Evolutionary conservation across 805 yeast genomes (phyloP).

Genomic region (Candida ulmi): DNA sequence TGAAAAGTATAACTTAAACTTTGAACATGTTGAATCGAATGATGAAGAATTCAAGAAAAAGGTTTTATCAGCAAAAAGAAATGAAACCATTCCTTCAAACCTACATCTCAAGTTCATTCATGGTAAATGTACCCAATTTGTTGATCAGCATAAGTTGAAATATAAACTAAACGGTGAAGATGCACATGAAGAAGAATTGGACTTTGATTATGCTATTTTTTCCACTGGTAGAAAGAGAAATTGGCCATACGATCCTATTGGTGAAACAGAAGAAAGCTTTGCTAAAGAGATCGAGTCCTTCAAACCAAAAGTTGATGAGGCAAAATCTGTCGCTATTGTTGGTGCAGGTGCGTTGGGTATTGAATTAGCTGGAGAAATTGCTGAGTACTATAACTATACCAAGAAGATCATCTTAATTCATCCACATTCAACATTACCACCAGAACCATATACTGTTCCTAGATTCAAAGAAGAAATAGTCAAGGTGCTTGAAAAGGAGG

Average conservation of each 20-base stretch:
- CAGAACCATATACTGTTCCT: constrained; percentile 26
- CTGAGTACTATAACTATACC: constrained; percentile 27
- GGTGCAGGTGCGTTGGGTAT: constrained; percentile 53
- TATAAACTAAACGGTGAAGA: constrained; percentile 18
- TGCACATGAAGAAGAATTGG: constrained; percentile 16
- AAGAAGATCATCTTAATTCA: constrained; percentile 35
- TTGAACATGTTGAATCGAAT: constrained; percentile 30
- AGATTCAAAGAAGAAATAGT: constrained; percentile 15
- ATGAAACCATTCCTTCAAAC: constrained; percentile 10
- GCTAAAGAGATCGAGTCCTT: constrained; percentile 37
- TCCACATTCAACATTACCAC: constrained; percentile 37
- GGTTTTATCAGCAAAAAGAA: constrained; percentile 2
- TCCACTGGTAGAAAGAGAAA: constrained; percentile 46
- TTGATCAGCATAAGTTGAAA: constrained; percentile 15
- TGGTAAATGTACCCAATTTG: constrained; percentile 19
- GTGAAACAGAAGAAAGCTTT: constrained; percentile 30
- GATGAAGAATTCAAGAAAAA: constrained; percentile 23
- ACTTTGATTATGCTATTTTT: constrained; percentile 41
- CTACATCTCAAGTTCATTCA: constrained; percentile 17
- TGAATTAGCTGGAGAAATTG: constrained; percentile 45
- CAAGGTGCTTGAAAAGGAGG: constrained; percentile 13
- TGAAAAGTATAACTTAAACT: constrained; percentile 20
- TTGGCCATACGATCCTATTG: constrained; percentile 53
- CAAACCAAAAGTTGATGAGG: constrained; percentile 25
- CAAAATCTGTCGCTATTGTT: constrained; percentile 36